Evolutionary conservation across 352 stramenopile genomes (phyloP), one percentile per base, ranked within the genome.

Genomic region (Globisporangium nagaii): DNA sequence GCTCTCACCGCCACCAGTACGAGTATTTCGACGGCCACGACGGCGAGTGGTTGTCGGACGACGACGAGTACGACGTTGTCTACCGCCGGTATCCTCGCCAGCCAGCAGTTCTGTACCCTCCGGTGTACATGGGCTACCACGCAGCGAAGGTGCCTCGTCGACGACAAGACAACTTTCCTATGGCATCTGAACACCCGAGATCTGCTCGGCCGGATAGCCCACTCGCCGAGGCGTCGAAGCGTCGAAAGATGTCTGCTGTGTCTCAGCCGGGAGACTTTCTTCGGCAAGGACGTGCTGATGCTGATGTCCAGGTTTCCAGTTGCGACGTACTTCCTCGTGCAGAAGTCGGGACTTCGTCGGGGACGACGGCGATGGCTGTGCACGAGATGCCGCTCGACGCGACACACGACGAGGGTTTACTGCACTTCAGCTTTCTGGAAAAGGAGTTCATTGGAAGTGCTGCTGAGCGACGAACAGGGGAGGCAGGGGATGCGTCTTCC

Each of bases 41-140:
- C 4, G 46, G 39, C 34, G 56, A 51, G 19, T 63, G 56, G 56
- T 31, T 63, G 5, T 53, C 56, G 15, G 56, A 58, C 19, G 56
- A 63, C 13, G 47, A 57, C 25, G 47, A 45, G 0, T 32, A 42
- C 9, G 40, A 41, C 7, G 32, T 61, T 31, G 22, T 61, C 6
- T 61, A 61, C 39, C 45, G 54, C 7, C 54, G 45, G 1, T 48
- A 61, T 41, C 22, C 51, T 47, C 53, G 42, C 15, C 24, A 59
- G 19, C 42, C 53, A 1, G 22, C 36, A 19, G 22, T 47, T 34
- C 45, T 28, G 19, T 50, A 56, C 10, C 36, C 44, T 30, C 54
- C 47, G 17, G 2, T 53, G 35, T 48, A 55, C 47, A 10, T 30
- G 28, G n/a, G 37, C 24, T 48, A 49, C 27, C 27, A 53, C 8